These are phyloP conservation scores for Arabis alpina DNA, from an alignment of 345 rosid genomes.

Conservation along the genomic window DNA sequence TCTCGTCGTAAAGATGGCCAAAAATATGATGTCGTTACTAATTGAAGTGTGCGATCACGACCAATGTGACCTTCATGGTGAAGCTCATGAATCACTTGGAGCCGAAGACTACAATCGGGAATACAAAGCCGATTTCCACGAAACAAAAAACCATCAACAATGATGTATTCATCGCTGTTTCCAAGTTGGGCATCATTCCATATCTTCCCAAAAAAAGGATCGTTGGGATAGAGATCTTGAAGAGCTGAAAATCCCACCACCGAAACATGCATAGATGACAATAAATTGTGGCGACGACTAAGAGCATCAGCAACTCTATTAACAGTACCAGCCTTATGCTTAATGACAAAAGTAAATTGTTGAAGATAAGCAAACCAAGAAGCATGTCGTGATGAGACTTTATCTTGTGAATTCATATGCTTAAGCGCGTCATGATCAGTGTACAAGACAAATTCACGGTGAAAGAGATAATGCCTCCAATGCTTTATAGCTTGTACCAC, in stretches of 20 bases:
- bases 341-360: not conserved
- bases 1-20: not conserved
- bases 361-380: not conserved
- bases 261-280: not conserved
- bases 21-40: no score
- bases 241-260: not conserved
- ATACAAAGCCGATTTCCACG: no score
- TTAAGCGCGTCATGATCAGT: not conserved
- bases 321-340: not conserved
- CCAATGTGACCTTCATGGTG: no score
- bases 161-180: no score
- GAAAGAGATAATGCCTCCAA: not conserved
- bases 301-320: not conserved
- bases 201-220: no score
- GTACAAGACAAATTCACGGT: not conserved
- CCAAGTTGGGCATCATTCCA: no score
- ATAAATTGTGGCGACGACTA: not conserved
- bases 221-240: no score
- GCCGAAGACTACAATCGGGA: no score
- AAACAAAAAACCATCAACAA: no score
- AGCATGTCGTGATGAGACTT: not conserved
- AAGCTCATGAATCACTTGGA: no score
- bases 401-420: not conserved
- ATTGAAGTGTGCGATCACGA: no score
- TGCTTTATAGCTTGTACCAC: not conserved